A percentile compares a stretch with the other conserved stretches of the same genome.
Conservation (phyloP, 1,139 yeast genomes). For the Yamadazyma atlantica region DNA sequence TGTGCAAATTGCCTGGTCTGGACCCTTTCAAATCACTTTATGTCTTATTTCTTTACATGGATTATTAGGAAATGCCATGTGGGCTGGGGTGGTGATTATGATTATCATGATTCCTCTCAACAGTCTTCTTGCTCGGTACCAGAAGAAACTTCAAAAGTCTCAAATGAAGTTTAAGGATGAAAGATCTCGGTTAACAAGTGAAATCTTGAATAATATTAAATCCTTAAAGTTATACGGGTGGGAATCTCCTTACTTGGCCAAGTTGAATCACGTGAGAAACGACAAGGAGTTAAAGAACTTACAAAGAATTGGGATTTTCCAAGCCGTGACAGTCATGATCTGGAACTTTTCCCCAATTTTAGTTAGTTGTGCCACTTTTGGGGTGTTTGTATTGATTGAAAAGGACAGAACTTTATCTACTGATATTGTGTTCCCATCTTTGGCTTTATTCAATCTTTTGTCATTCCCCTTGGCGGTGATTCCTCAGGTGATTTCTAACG, state of each 20-base stretch:
- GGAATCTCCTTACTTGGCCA: conserved; percentile 82
- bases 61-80: conserved; percentile 86
- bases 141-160: conserved; percentile 69
- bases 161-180: conserved; percentile 50
- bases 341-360: conserved; percentile 89
- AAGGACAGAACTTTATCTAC: conserved; percentile 72
- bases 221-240: conserved; percentile 92
- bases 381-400: conserved; percentile 66
- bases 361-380: conserved; percentile 91
- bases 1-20: conserved; percentile 91
- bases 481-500: conserved; percentile 84
- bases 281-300: conserved; percentile 82
- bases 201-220: conserved; percentile 87
- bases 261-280: conserved; percentile 78
- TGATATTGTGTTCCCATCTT: conserved; percentile 93
- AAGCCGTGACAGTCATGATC: conserved; percentile 71
- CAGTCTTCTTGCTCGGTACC: conserved; percentile 68
- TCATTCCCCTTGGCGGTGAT: conserved; percentile 92
- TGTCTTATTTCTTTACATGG: conserved; percentile 77
- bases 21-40: conserved; percentile 86
- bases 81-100: conserved; percentile 93
- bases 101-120: conserved; percentile 83
- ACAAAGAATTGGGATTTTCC: conserved; percentile 72
- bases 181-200: conserved; percentile 65
- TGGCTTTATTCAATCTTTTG: conserved; percentile 79